These are phyloP conservation scores for Starmerella scarabaei DNA, from an alignment of 805 yeast genomes.

Conservation along the genomic window DNA sequence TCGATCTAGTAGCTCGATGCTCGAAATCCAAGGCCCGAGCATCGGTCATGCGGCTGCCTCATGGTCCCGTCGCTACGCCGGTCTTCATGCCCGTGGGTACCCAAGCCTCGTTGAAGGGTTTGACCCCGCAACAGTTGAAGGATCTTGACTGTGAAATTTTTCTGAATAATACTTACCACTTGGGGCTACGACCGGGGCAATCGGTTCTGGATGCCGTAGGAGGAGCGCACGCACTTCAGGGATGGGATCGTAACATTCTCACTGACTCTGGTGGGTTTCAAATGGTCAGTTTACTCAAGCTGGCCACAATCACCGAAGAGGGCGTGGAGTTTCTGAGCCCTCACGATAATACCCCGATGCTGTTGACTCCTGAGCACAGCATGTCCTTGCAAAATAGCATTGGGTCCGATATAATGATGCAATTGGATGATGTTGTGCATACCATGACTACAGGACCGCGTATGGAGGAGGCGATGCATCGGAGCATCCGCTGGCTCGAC, in stretches of 20 bases:
- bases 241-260: conserved; percentile 33
- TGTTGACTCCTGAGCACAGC: conserved; percentile 37
- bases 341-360: conserved; percentile 36
- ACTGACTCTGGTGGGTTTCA: conserved; percentile 38
- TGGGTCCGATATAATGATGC: conserved; percentile 38
- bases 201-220: conserved; percentile 32
- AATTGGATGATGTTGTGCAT: conserved; percentile 35
- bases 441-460: conserved; percentile 34
- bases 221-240: conserved; percentile 34
- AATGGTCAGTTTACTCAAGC: conserved; percentile 34
- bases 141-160: conserved; percentile 33
- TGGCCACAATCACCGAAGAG: conserved; percentile 36
- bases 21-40: conserved; percentile 34
- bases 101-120: conserved; percentile 35
- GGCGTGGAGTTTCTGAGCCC: conserved; percentile 36
- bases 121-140: conserved; percentile 32
- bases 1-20: conserved; percentile 32
- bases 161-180: conserved; percentile 34
- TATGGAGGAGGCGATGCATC: conserved; percentile 35
- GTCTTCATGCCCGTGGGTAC: conserved; percentile 39
- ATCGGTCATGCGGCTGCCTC: conserved; percentile 32
- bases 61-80: conserved; percentile 33
- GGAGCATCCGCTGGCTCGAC: conserved; percentile 35
- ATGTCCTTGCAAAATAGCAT: conserved; percentile 33
- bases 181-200: conserved; percentile 35